Evolutionary conservation across 345 rosid species (phyloP), one percentile per base, ranked within the genome.

Genomic region (Gossypium herbaceum): DNA sequence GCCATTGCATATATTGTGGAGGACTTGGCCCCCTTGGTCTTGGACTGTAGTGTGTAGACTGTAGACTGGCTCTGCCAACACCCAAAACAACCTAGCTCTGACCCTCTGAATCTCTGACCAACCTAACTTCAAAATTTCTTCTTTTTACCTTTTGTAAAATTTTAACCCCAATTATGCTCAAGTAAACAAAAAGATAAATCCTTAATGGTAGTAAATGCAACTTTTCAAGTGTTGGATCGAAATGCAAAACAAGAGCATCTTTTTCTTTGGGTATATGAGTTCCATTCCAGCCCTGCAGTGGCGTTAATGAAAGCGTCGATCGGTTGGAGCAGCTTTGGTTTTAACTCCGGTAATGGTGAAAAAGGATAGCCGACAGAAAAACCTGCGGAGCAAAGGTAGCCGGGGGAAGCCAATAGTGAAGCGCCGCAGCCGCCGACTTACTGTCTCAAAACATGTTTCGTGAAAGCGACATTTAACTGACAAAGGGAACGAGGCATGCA

Each of bases 361-460:
- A 74, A 39, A 10, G 3, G 11, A 71, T 25, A 39, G 68, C 41
- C 59, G 75, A 72, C 78, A 75, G 58, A 79, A 78, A 67, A 72
- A 81, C 79, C 80, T 82, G 75, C 68, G 74, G 77, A 73, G 64
- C 25, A 27, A 68, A 75, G 79, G 43, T 70, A 83, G 80, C 84
- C 59, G 76, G 73, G 72, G 79, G 67, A 63, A 69, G 81, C 75
- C 75, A 86, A 89, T 90, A 84, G 71, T 8, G 80, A 86, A 27
- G 79, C 86, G 85, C 84, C 85, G 86, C 80, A 86, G 84, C 83
- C 81, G 90, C 87, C 88, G 90, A 84, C 85, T 78, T 84, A 77
- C 81, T 60, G 88, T 81, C 75, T 25, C 54, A n/a, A 16, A 16
- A 54, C 6, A 16, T 52, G 73, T 81, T 69, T 80, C 27, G 16